Evolutionary conservation across 1,284 basidiomycete species (phyloP).

Genomic region (Abortiporus biennis): DNA sequence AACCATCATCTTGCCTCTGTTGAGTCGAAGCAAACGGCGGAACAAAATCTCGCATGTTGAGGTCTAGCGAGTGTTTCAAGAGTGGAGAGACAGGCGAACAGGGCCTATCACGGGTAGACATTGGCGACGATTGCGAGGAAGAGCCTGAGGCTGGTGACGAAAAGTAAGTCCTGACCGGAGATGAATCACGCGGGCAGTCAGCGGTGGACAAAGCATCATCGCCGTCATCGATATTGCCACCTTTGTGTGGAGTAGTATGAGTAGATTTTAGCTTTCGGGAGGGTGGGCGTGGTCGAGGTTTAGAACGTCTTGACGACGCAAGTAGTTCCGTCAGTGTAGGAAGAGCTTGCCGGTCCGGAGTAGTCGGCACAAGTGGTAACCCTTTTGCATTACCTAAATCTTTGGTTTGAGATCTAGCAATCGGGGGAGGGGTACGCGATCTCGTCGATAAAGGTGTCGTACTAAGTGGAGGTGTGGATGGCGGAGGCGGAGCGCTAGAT

Average conservation of each 20-base stretch:
- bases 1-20: constrained; percentile 10
- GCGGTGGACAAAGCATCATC: constrained; percentile 3
- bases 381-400: constrained; percentile 24
- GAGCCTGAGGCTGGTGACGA: constrained; percentile 27
- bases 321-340: constrained; percentile 29
- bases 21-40: constrained; percentile 37
- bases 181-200: constrained; percentile 14
- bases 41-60: constrained; percentile 28
- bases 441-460: constrained; percentile 11
- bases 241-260: constrained; percentile 6
- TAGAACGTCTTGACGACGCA: constrained; percentile 29
- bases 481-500: constrained; percentile 18
- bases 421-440: constrained; percentile 12
- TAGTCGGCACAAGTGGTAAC: constrained; percentile 18
- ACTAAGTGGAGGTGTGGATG: constrained; percentile 19
- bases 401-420: constrained; percentile 12
- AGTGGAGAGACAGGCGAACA: constrained; percentile 33
- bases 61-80: constrained; percentile 23
- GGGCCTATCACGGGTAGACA: constrained; percentile 16
- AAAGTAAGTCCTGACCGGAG: constrained; percentile 32
- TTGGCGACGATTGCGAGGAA: constrained; percentile 6
- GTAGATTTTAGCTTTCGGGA: constrained; percentile 20
- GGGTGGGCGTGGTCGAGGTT: constrained; percentile 27
- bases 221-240: constrained; percentile 8
- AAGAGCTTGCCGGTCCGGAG: constrained; percentile 19